These are phyloP conservation scores for Cladorrhinum sp. DNA, from an alignment of 2,329 filamentous ascomycete genomes.

Conservation along the genomic window DNA sequence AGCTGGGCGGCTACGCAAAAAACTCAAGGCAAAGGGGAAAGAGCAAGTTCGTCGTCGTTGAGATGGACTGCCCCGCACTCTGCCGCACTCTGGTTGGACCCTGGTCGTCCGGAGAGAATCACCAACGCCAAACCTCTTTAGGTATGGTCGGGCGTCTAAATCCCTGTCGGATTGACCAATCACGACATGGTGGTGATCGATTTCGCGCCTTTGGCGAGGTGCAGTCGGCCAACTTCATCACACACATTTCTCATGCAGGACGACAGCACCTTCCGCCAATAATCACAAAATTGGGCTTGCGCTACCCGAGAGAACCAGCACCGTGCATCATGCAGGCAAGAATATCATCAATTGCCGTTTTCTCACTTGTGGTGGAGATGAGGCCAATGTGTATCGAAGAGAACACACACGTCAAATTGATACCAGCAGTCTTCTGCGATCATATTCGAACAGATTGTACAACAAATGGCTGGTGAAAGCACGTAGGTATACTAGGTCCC, in stretches of 20 bases:
- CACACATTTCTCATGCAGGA: conserved; percentile 32
- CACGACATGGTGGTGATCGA: conserved; percentile 16
- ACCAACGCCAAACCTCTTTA: conserved; percentile 32
- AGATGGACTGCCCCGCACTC: conserved; percentile 5
- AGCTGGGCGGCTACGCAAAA: conserved; percentile 41
- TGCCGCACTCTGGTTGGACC: background rate
- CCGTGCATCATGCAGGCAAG: conserved; percentile 8
- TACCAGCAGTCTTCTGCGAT: no score
- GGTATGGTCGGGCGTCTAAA: conserved; percentile 41
- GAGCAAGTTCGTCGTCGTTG: background rate
- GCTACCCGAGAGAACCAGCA: conserved; percentile 11
- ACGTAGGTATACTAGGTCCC: no score
- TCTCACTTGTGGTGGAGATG: background rate
- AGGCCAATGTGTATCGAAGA: background rate
- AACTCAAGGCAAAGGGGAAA: conserved; percentile 12
- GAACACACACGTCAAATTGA: background rate
- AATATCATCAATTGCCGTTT: background rate
- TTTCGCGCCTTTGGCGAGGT: conserved; percentile 16
- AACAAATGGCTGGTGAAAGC: no score
- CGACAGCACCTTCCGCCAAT: conserved; percentile 22
- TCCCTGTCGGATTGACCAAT: conserved; percentile 34
- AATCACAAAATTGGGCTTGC: conserved; percentile 11
- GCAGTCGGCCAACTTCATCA: conserved; percentile 27
- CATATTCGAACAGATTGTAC: no score
- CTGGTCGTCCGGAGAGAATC: conserved; percentile 15